phyloP scores from a whole-genome alignment of 371 early-diverging fungal genomes.

The Catenaria anguillulae region DNA sequence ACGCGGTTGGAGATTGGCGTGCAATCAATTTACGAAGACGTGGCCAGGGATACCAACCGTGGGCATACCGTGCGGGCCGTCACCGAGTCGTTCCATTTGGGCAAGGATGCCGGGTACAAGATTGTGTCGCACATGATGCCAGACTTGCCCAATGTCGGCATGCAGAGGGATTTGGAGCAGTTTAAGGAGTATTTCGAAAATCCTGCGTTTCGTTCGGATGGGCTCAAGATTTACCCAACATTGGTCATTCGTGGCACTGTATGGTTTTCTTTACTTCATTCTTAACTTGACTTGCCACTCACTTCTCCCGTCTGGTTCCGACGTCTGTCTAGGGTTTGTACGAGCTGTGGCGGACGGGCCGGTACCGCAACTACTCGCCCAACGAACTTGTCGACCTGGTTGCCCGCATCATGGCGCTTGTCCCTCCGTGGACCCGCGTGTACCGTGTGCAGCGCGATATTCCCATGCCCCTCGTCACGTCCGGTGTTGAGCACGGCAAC shows the following conservation, averaged over 20 bases:
- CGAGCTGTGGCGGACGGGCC: constrained; percentile 97
- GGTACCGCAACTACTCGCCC: constrained; percentile 98
- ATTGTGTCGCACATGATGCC: constrained; percentile 99
- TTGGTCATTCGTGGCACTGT: constrained; percentile 99
- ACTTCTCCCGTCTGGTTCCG: background rate
- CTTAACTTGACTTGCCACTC: background rate
- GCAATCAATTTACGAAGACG: constrained; percentile 99
- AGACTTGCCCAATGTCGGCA: constrained; percentile 99
- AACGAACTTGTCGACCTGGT: constrained; percentile 96
- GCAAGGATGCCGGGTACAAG: constrained; percentile 99
- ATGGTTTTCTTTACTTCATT: constrained; percentile 37
- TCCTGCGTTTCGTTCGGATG: constrained; percentile 97
- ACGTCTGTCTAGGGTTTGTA: no score
- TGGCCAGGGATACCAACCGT: constrained; percentile 97
- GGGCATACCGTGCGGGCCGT: constrained; percentile 99
- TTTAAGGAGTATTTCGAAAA: constrained; percentile 99
- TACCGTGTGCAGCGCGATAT: constrained; percentile 99
- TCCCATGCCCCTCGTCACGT: constrained; percentile 99
- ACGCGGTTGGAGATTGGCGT: constrained; percentile 99
- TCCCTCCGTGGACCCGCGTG: constrained; percentile 99
- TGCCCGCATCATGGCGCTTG: constrained; percentile 90
- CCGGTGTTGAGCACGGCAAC: constrained; percentile 99
- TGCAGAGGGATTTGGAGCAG: constrained; percentile 98
- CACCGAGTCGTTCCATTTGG: constrained; percentile 89
- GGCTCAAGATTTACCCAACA: constrained; percentile 98